Evolutionary conservation across 2,329 filamentous ascomycete species (phyloP).

Genomic region (Cladosporium sp.): DNA sequence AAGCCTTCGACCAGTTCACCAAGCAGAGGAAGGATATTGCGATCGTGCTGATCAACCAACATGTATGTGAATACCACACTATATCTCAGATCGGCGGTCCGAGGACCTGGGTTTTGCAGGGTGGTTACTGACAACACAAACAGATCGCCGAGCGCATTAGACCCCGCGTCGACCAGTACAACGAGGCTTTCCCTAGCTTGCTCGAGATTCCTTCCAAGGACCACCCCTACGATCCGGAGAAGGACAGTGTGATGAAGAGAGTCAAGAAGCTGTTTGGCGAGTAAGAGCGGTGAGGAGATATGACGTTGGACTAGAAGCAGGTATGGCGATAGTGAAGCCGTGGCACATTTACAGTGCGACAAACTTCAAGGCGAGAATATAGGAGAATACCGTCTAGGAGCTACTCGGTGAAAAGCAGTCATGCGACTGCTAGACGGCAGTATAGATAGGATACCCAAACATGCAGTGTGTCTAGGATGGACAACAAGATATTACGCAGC

Average conservation of each 20-base stretch:
- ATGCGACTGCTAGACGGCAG: not conserved
- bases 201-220: constrained; percentile 98
- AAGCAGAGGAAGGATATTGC: constrained; percentile 92
- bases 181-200: constrained; percentile 90
- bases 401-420: not conserved
- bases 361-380: not conserved
- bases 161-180: constrained; percentile 83
- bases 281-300: constrained; percentile 34
- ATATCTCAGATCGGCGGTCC: too few species aligned
- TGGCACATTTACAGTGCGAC: not conserved
- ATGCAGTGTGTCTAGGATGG: constrained; percentile 3
- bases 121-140: not conserved
- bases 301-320: too few species aligned
- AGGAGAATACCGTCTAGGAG: not conserved
- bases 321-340: not conserved
- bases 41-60: constrained; percentile 95
- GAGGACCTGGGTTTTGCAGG: too few species aligned
- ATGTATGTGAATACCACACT: constrained; percentile 55
- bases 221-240: constrained; percentile 97
- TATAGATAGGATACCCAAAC: constrained; percentile 17
- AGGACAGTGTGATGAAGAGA: constrained; percentile 91
- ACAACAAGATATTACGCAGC: constrained; percentile 6
- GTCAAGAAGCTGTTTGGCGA: constrained; percentile 72
- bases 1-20: constrained; percentile 85
- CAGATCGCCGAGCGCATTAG: constrained; percentile 94